These are phyloP conservation scores for Epichloe gansuensis DNA, from an alignment of 2,329 filamentous ascomycete genomes.

Conservation along the genomic window DNA sequence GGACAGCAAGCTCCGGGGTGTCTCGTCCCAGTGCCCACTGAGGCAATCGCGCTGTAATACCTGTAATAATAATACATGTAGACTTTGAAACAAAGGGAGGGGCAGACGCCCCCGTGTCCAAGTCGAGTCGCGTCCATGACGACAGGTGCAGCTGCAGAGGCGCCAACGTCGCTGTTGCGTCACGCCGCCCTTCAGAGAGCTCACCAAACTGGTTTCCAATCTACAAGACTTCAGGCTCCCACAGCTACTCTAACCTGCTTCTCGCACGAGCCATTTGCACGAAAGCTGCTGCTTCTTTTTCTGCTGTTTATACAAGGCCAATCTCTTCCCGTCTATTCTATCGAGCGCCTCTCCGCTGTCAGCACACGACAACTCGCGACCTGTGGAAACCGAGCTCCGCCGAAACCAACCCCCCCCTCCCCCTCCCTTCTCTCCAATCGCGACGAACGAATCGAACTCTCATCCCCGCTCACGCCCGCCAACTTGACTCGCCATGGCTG, in stretches of 20 bases:
- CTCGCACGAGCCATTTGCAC: background rate
- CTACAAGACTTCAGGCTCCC: background rate
- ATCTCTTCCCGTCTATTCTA: background rate
- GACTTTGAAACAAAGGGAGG: too few species aligned
- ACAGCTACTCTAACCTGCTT: background rate
- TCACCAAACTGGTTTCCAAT: constrained; percentile 2
- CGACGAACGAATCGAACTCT: background rate
- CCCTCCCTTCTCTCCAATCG: background rate
- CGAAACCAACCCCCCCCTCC: background rate
- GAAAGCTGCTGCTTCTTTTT: too few species aligned
- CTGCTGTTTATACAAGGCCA: too few species aligned
- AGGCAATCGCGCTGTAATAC: too few species aligned
- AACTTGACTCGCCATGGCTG: constrained; percentile 20
- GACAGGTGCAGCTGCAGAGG: background rate
- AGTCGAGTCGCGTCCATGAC: background rate
- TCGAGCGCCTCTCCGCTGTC: background rate
- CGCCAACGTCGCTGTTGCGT: constrained; percentile 8
- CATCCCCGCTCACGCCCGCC: background rate
- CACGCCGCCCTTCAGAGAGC: constrained; percentile 2
- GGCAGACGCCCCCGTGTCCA: background rate
- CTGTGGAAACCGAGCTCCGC: background rate
- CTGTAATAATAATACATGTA: too few species aligned
- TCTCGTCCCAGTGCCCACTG: too few species aligned
- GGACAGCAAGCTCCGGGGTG: too few species aligned
- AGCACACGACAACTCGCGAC: too few species aligned